Base-by-base conservation (phyloP, 352 stramenopile species). In the Phytophthora sp. region DNA sequence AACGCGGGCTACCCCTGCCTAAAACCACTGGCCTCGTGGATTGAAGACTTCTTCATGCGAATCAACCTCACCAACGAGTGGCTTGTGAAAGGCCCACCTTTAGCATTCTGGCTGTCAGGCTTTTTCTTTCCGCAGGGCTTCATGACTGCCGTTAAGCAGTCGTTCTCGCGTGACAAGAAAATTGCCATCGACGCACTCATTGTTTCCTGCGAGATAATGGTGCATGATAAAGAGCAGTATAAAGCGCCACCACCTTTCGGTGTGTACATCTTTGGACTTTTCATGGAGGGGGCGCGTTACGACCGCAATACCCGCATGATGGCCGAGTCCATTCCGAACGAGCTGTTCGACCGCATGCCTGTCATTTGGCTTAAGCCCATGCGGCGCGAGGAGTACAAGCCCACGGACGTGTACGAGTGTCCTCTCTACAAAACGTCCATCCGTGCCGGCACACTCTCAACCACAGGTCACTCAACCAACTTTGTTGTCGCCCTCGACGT, bases 61-160 rank as follows among this genome's bases (percentile, higher is more conserved):
- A 89, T 98, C 46, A 69, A 72, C 11, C 88, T 97, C 44, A 91
- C 96, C 15, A 70, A 79, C 21, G 59, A 79, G 3, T 98, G 95
- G 95, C 69, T 98, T 4, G 73, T 79, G 10, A 67, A 92, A 0
- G 92, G 92, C 0, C 88, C 93, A 13, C 88, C 91, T 3, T 34
- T 82, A 7, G 75, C 85, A 9, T 98, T 90, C 65, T 98, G 95
- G 95, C 45, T 98, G n/a, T 89, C 87, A 10, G 92, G 92, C 0
- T 97, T 98, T 69, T 98, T 98, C 76, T 98, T 98, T 68, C 95
- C 94, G 3, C 95, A 98, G 59, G 94, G 92, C 21, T 98, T 98
- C 66, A 96, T 98, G 83, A 98, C 94, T 0, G 94, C 84, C 10
- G 92, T 98, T 5, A 96, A 98, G 74, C 95, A 98, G 71, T 93